These are phyloP conservation scores for Bryopsis sp. DNA, from an alignment of 139 green algal species.

Conservation along the genomic window DNA sequence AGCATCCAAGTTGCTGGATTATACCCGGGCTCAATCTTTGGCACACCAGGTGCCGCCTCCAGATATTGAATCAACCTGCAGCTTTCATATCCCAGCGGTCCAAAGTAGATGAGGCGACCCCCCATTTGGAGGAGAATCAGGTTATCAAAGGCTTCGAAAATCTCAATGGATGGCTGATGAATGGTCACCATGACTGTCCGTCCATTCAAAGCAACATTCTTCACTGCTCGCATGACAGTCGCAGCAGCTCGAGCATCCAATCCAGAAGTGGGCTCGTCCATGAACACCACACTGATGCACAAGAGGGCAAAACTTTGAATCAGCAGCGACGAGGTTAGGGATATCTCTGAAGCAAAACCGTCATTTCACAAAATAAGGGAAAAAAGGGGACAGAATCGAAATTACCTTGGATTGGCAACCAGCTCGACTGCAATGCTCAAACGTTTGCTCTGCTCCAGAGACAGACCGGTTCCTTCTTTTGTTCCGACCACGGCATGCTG, in stretches of 20 bases:
- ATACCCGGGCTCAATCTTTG: slow-evolving; percentile 29
- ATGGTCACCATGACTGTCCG: slow-evolving; percentile 89
- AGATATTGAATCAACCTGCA: slow-evolving; percentile 56
- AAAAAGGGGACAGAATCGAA: too few species aligned
- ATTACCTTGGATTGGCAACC: slow-evolving; percentile 39
- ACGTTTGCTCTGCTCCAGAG: slow-evolving; percentile 81
- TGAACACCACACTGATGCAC: slow-evolving; percentile 20
- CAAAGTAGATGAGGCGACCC: slow-evolving; percentile 72
- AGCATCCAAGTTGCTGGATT: slow-evolving; percentile 82
- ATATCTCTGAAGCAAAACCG: neutral
- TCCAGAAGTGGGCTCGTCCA: slow-evolving; percentile 53
- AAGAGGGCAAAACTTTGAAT: neutral
- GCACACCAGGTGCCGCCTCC: slow-evolving; percentile 20
- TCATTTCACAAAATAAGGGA: neutral
- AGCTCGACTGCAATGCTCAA: slow-evolving; percentile 88
- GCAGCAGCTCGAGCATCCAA: slow-evolving; percentile 77
- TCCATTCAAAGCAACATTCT: slow-evolving; percentile 63
- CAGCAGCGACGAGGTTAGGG: neutral
- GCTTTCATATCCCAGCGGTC: slow-evolving; percentile 52
- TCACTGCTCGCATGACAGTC: slow-evolving; percentile 75
- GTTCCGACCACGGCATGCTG: slow-evolving; percentile 39
- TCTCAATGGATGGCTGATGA: slow-evolving; percentile 77
- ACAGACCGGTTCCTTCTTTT: slow-evolving; percentile 39
- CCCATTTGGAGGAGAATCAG: slow-evolving; percentile 70
- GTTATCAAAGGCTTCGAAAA: slow-evolving; percentile 63